Evolutionary conservation across 2,329 filamentous ascomycete species (phyloP).

Genomic region (Hansfordia pulvinata): DNA sequence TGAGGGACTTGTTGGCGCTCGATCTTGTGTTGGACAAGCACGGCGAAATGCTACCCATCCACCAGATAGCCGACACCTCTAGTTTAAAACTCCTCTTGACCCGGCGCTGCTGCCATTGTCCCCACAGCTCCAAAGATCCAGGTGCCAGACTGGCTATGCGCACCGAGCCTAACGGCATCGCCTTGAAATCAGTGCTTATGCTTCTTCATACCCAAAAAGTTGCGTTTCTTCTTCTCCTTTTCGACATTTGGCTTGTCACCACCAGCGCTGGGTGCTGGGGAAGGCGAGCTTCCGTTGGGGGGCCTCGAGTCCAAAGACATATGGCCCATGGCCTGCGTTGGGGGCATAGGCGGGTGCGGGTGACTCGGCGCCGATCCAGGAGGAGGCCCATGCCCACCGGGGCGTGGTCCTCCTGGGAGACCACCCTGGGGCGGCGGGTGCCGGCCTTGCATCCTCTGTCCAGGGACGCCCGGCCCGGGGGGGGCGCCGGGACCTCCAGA

Average conservation of each 20-base stretch:
- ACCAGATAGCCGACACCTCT: too few species aligned
- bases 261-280: constrained; percentile 14
- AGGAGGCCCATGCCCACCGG: constrained; percentile 9
- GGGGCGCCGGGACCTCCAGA: constrained; percentile 10
- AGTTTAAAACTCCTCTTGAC: too few species aligned
- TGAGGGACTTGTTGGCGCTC: too few species aligned
- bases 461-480: constrained; percentile 13
- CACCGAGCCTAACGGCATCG: too few species aligned
- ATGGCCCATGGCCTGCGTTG: constrained; percentile 38
- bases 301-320: constrained; percentile 31
- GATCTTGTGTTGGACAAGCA: too few species aligned
- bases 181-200: too few species aligned
- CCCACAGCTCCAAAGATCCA: too few species aligned
- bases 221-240: constrained; percentile 46
- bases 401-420: constrained; percentile 20
- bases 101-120: too few species aligned
- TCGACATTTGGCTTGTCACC: constrained; percentile 33
- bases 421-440: constrained; percentile 16
- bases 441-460: constrained; percentile 15
- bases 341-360: too few species aligned
- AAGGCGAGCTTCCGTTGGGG: constrained; percentile 5
- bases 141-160: too few species aligned
- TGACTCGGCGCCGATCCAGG: too few species aligned
- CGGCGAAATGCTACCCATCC: too few species aligned
- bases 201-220: constrained; percentile 48